Evolutionary conservation across 805 yeast genomes (phyloP).

Genomic region (Candida insectalens): DNA sequence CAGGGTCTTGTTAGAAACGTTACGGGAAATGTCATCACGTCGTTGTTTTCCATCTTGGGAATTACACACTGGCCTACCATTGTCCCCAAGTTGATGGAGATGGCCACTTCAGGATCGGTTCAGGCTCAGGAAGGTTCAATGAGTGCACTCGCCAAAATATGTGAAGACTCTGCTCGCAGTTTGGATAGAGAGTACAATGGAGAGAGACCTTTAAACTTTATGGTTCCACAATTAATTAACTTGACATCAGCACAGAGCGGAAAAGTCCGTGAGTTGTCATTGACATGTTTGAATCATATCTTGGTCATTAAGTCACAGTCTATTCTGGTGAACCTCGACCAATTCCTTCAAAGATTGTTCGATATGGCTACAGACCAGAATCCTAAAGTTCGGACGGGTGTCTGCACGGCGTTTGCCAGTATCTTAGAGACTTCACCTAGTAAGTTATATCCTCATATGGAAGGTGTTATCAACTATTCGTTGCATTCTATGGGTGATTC

Average conservation of each 20-base stretch:
- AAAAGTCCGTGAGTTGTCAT: slow-evolving; percentile 48
- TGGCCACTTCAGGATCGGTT: slow-evolving; percentile 40
- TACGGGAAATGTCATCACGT: slow-evolving; percentile 83
- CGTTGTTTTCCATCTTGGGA: slow-evolving; percentile 62
- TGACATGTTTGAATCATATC: slow-evolving; percentile 70
- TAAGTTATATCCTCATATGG: slow-evolving; percentile 66
- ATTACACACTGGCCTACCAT: slow-evolving; percentile 65
- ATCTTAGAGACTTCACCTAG: slow-evolving; percentile 75
- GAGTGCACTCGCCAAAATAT: slow-evolving; percentile 73
- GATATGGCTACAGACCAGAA: slow-evolving; percentile 39
- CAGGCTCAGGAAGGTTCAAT: slow-evolving; percentile 63
- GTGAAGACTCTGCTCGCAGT: slow-evolving; percentile 72
- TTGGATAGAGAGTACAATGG: slow-evolving; percentile 61
- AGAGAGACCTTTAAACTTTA: slow-evolving; percentile 53
- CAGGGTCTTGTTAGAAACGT: slow-evolving; percentile 69
- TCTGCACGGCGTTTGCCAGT: slow-evolving; percentile 67
- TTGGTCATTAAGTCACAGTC: slow-evolving; percentile 61
- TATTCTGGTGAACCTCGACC: slow-evolving; percentile 55
- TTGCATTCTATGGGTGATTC: slow-evolving; percentile 61
- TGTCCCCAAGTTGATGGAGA: slow-evolving; percentile 55
- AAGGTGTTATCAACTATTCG: slow-evolving; percentile 80
- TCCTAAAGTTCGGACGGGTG: slow-evolving; percentile 55
- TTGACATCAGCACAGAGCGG: slow-evolving; percentile 34
- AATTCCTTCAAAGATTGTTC: slow-evolving; percentile 55
- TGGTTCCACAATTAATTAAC: slow-evolving; percentile 57